phyloP scores from a whole-genome alignment of 805 yeast genomes.

The Starmerella geochares region DNA sequence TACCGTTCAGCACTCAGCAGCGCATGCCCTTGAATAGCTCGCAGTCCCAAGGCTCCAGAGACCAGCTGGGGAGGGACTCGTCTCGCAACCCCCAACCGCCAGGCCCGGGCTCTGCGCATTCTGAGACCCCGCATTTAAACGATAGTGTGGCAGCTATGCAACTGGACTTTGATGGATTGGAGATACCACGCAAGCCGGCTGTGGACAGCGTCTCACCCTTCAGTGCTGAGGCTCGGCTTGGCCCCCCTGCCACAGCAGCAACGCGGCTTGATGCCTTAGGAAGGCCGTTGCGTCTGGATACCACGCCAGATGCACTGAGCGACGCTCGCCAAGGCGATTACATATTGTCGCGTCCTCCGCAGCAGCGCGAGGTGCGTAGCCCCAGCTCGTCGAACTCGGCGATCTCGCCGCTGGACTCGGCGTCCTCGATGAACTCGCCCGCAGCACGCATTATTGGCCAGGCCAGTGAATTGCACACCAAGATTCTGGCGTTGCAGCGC shows the following conservation, averaged over 20 bases:
- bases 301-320: conserved; percentile 20
- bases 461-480: conserved; percentile 70
- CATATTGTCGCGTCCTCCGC: conserved; percentile 1
- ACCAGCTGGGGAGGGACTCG: not conserved
- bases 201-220: conserved; percentile 6
- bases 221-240: conserved; percentile 3
- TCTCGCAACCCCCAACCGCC: not conserved
- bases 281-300: conserved; percentile 13
- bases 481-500: conserved; percentile 78
- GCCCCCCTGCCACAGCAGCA: not conserved
- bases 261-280: conserved; percentile 6
- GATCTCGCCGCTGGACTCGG: conserved; percentile 7
- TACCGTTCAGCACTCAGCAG: not conserved
- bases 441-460: conserved; percentile 15
- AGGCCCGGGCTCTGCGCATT: not conserved
- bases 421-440: conserved; percentile 7
- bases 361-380: conserved; percentile 7
- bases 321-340: conserved; percentile 1
- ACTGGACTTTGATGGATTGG: conserved; percentile 2
- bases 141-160: not conserved
- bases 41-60: not conserved
- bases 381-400: conserved; percentile 1
- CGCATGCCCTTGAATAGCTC: conserved; percentile 2
- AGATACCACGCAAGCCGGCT: conserved; percentile 5
- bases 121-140: not conserved